Evolutionary conservation across 2,329 filamentous ascomycete genomes (phyloP), one percentile per base, ranked within the genome.

Genomic region (Penicillium capsulatum): DNA sequence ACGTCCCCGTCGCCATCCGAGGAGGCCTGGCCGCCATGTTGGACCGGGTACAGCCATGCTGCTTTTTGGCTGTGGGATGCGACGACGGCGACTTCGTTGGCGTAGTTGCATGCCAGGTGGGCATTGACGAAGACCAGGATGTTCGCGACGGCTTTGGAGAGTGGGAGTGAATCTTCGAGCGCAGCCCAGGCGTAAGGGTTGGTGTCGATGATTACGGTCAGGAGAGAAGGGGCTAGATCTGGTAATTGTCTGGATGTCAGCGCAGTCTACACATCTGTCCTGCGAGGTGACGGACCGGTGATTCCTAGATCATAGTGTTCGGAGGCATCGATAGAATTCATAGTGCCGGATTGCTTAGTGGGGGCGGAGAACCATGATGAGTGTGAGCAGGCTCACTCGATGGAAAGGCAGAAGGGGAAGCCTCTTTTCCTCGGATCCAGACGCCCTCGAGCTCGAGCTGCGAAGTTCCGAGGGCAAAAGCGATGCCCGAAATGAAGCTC

Each of bases 91-190:
- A 97, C 86, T 64, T 91, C 86, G 68, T 97, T 97, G 38, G 86
- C 80, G 65, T 92, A 91, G 67, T 90, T 94, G 62, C 91, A 90
- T 51, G 92, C 89, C 20, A 98, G 77, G 62, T 98, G 94, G 39
- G 91, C 88, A 66, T 98, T 97, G 69, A 96, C 83, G 69, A 96
- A 97, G 71, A 98, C 84, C 58, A 97, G 83, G 48, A 97, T 78
- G 67, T 91, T 84, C 46, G 91, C 87, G 44, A 98, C 74, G 45
- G 88, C 88, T 58, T 84, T 83, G 34, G 86, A 86, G 45, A 98
- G 78, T 17, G 91, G 81, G 6, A 97, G 80, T 20, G 78, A 79
- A 40, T 80, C 69, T 45, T 82, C 74, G 31, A 97, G 78, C 44
- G 86, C 75, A 5, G 86, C 81, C 92, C 92, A 95, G 55, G 92